Evolutionary conservation across 2,329 filamentous ascomycete species (phyloP).

Genomic region (Diaporthe caulivora): DNA sequence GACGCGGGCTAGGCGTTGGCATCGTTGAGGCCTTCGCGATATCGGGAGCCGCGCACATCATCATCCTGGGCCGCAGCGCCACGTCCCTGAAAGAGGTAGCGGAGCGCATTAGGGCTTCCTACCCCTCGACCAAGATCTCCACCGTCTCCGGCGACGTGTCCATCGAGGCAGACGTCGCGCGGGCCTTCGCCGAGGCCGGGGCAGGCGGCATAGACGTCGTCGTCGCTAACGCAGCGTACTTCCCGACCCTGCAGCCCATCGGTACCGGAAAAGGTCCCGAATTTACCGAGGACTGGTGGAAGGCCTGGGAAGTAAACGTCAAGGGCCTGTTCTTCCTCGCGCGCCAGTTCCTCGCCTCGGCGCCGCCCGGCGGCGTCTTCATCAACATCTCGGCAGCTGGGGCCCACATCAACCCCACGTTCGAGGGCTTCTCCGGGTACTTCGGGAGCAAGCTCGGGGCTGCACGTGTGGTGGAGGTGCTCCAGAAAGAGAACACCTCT

Average conservation of each 20-base stretch:
- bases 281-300: conserved; percentile 44
- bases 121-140: conserved; percentile 36
- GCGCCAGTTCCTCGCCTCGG: conserved; percentile 41
- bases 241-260: conserved; percentile 40
- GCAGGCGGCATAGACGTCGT: conserved; percentile 45
- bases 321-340: conserved; percentile 43
- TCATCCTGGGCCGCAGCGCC: conserved; percentile 55
- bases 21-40: conserved; percentile 62
- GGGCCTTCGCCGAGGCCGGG: conserved; percentile 26
- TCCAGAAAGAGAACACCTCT: conserved; percentile 34
- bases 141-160: conserved; percentile 41
- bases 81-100: conserved; percentile 42
- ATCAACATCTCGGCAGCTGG: conserved; percentile 44
- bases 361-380: conserved; percentile 40
- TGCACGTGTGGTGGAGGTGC: conserved; percentile 39
- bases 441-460: conserved; percentile 36
- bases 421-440: conserved; percentile 36
- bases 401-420: conserved; percentile 25
- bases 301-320: conserved; percentile 45
- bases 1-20: conserved; percentile 63
- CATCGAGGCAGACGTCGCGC: conserved; percentile 31
- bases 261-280: conserved; percentile 29
- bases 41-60: conserved; percentile 64
- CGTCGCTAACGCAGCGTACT: conserved; percentile 46
- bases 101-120: background rate